Percentiles rank a stretch among this genome's conserved stretches.
Evolutionary conservation across 2,329 filamentous ascomycete species (phyloP).

Genomic region (Epicoccum sorghinum): DNA sequence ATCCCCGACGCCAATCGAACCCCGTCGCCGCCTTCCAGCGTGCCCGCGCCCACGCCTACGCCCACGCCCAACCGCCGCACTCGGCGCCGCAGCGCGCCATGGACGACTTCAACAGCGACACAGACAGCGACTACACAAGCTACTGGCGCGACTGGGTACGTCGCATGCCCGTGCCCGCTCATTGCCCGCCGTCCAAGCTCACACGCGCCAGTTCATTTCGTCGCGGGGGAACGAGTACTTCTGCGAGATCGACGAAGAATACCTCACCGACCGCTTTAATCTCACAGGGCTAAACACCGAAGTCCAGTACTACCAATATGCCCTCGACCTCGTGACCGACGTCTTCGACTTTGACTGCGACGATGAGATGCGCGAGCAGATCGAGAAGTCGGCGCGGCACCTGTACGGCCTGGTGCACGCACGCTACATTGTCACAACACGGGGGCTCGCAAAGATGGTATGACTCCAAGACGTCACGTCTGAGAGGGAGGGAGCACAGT

Average conservation of each 20-base stretch:
- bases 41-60: background rate
- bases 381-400: conserved; percentile 95
- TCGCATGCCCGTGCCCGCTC: conserved; percentile 37
- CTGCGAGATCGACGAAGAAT: conserved; percentile 99
- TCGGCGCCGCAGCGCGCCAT: conserved; percentile 56
- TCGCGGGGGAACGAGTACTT: conserved; percentile 99
- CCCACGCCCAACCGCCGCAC: background rate
- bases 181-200: conserved; percentile 8
- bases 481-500: no score
- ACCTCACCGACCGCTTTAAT: conserved; percentile 97
- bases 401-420: conserved; percentile 96
- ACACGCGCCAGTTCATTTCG: conserved; percentile 80
- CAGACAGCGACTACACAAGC: conserved; percentile 97
- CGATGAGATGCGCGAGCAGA: conserved; percentile 96
- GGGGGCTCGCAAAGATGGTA: conserved; percentile 96
- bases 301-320: conserved; percentile 99
- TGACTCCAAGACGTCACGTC: background rate
- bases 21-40: background rate
- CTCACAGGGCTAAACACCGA: conserved; percentile 95
- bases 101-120: conserved; percentile 98
- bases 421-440: conserved; percentile 93
- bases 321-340: conserved; percentile 94
- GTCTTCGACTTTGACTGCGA: conserved; percentile 99
- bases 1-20: background rate
- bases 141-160: conserved; percentile 99